Evolutionary conservation across 495 filamentous ascomycete species (phyloP), one percentile per base, ranked within the genome.

Genomic region (Chaetomium fimeti): DNA sequence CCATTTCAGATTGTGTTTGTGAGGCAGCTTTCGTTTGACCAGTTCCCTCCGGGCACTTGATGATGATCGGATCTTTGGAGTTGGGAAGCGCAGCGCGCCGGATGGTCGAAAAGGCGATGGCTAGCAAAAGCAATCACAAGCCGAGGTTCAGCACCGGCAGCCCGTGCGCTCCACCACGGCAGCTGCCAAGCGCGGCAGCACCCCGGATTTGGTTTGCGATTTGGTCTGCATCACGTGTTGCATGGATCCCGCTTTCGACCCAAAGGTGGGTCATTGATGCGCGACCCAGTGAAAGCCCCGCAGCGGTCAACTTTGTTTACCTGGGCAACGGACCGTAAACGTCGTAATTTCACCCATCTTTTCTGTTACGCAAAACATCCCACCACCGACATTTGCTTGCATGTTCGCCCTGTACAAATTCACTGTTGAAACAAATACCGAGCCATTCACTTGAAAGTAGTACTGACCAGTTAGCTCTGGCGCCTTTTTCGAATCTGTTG

Each of bases 1-100:
- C 79, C 89, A 92, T 92, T 63, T 61, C 84, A 40, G 42, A 47
- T 42, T 6, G 25, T 38, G 54, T 11, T 38, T 8, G 22, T 28
- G 13, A 3, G 7, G 25, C 43, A 42, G 52, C 18, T 5, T 40
- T 27, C 24, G 27, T 36, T 22, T 11, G 2, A 48, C 18, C 16
- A 49, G 49, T 5, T n/a, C 6, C 32, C 8, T 18, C 15, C 48
- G 43, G 32, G 32, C 1, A 27, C 9, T 24, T 25, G 32, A 49
- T 3, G 22, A 43, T 40, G 38, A 8, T 40, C 18, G 29, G 8
- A 24, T 18, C 25, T 7, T 32, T 12, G 27, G 15, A 25, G 3
- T 1, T 57, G 32, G 7, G 13, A 1, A 36, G 54, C 54, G 54
- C 54, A 28, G 16, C 36, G 24, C 36, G 55, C 36, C 15, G 55